phyloP scores from a whole-genome alignment of 2,329 filamentous ascomycete genomes.

The Fusarium sp. region DNA sequence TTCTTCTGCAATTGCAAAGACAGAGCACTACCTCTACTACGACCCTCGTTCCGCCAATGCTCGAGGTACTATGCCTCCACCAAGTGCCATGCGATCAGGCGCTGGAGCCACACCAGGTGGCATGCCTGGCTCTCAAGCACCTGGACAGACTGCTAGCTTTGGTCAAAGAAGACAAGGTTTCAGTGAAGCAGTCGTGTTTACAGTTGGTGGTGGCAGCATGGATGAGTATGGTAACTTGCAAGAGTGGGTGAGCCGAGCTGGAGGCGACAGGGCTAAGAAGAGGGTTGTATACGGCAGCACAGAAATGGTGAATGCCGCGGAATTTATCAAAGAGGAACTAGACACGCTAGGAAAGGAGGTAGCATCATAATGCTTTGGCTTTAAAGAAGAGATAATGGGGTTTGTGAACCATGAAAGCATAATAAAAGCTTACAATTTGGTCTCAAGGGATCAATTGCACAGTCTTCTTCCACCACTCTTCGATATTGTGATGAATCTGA shows the following conservation, averaged over 20 bases:
- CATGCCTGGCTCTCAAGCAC: conserved; percentile 62
- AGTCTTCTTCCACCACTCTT: not conserved
- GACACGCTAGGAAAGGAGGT: conserved; percentile 72
- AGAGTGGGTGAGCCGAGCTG: conserved; percentile 90
- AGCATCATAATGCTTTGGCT: conserved; percentile 46
- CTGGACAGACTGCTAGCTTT: conserved; percentile 84
- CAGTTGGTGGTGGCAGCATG: conserved; percentile 96
- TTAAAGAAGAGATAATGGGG: conserved; percentile 42
- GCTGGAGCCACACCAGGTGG: conserved; percentile 60
- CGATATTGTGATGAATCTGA: not conserved
- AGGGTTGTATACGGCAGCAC: conserved; percentile 96
- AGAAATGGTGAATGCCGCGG: conserved; percentile 77
- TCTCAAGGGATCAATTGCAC: not conserved
- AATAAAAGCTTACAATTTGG: not conserved
- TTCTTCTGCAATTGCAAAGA: conserved; percentile 93
- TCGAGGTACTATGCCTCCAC: conserved; percentile 88
- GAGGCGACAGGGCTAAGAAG: conserved; percentile 75
- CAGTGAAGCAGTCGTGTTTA: conserved; percentile 92
- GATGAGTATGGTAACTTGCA: conserved; percentile 98
- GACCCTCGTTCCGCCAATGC: conserved; percentile 95
- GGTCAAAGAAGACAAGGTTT: conserved; percentile 92
- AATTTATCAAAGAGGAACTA: conserved; percentile 74
- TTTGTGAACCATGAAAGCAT: not conserved
- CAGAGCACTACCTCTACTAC: conserved; percentile 96
- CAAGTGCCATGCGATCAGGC: conserved; percentile 68